Evolutionary conservation across 140 eudicot genomes (phyloP).

Genomic region (Erigeron philadelphicus): DNA sequence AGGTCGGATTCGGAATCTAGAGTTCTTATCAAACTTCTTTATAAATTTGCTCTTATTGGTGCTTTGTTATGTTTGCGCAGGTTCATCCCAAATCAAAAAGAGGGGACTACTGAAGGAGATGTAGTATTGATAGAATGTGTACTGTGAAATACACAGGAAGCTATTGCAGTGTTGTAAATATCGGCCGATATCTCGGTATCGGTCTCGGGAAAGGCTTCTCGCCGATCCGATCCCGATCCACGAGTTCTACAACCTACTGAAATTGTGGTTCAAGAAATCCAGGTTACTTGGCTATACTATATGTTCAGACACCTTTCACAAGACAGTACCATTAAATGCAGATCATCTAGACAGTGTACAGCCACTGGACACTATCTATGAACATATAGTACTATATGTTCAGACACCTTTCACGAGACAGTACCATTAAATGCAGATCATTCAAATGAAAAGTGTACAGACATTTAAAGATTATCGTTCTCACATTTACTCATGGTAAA

Average conservation of each 20-base stretch:
- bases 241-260: too few relatives aligned
- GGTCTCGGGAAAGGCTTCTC: too few relatives aligned
- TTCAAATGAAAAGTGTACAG: neutral
- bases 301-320: neutral
- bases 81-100: neutral
- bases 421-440: neutral
- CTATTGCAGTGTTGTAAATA: neutral
- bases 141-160: neutral
- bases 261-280: too few relatives aligned
- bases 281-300: neutral
- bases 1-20: constrained; percentile 5
- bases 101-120: neutral
- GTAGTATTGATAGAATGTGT: neutral
- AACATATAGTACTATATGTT: too few relatives aligned
- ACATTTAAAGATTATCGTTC: neutral
- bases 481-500: neutral
- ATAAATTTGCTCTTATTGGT: neutral
- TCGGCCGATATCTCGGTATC: too few relatives aligned
- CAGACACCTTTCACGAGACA: neutral
- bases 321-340: neutral
- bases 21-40: neutral
- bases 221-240: too few relatives aligned
- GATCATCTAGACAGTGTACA: neutral
- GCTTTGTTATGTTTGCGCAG: neutral
- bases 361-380: neutral